Evolutionary conservation across 1,284 basidiomycete species (phyloP).

Genomic region (Coniferiporia weirii): DNA sequence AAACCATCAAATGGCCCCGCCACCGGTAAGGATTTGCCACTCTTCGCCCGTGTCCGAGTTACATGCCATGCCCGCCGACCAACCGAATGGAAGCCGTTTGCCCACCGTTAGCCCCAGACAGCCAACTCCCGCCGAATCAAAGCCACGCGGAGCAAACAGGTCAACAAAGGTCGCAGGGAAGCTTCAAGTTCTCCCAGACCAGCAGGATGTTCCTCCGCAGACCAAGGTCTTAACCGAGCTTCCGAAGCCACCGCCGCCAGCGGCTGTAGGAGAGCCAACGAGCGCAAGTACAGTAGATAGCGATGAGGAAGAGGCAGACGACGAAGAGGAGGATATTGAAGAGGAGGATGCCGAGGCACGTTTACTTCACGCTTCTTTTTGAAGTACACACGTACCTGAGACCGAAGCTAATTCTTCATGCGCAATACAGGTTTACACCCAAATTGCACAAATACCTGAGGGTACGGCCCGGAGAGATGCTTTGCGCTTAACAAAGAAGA

Average conservation of each 20-base stretch:
- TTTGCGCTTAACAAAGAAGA: conserved; percentile 84
- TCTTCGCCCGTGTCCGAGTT: neutral
- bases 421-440: conserved; percentile 69
- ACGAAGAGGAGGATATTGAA: conserved; percentile 45
- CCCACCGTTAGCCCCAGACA: neutral
- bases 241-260: conserved; percentile 25
- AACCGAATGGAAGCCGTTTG: conserved; percentile 6
- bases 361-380: conserved; percentile 15
- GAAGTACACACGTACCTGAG: conserved; percentile 4
- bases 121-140: conserved; percentile 33
- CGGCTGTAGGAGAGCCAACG: conserved; percentile 18
- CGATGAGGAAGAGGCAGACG: conserved; percentile 70
- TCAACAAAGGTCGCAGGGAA: conserved; percentile 87
- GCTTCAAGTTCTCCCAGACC: conserved; percentile 91
- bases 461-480: conserved; percentile 93
- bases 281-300: conserved; percentile 52
- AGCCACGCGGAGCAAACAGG: conserved; percentile 66
- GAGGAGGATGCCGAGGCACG: conserved; percentile 59
- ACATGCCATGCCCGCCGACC: conserved; percentile 13
- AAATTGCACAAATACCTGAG: conserved; percentile 88
- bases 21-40: conserved; percentile 31
- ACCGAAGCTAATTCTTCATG: conserved; percentile 4
- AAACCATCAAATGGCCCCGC: conserved; percentile 24
- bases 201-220: conserved; percentile 57
- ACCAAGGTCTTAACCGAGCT: conserved; percentile 29